These are phyloP conservation scores for Geotrichum phurueaensis DNA, from an alignment of 1,139 yeast species.

Conservation along the genomic window DNA sequence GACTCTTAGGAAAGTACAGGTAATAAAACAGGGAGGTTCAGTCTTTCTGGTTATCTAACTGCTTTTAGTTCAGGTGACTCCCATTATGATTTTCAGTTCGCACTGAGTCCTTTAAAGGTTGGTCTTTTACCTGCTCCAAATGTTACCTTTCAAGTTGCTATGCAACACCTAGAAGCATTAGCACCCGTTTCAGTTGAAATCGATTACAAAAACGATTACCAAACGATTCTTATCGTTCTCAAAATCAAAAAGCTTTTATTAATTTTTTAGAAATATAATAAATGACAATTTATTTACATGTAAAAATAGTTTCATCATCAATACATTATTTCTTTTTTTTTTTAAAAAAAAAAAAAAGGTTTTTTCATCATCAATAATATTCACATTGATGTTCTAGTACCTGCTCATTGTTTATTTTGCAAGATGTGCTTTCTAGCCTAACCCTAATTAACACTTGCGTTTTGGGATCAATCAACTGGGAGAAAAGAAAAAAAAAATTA, in stretches of 20 bases:
- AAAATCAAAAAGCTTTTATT: conserved; percentile 53
- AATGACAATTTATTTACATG: no score
- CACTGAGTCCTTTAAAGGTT: conserved; percentile 64
- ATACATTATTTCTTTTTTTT: no score
- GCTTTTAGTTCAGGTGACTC: conserved; percentile 25
- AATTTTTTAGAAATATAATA: conserved; percentile 3
- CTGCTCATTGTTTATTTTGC: no score
- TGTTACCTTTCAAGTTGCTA: conserved; percentile 42
- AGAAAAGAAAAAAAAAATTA: not conserved
- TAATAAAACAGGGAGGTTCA: conserved; percentile 44
- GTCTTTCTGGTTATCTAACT: conserved; percentile 25
- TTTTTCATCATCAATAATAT: no score
- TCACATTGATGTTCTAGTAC: no score
- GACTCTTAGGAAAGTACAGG: conserved; percentile 73
- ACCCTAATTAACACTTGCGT: not conserved
- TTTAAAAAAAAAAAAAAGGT: not conserved
- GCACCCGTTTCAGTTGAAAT: conserved; percentile 48
- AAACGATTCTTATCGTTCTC: conserved; percentile 66
- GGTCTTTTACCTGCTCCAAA: conserved; percentile 70
- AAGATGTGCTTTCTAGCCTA: not conserved
- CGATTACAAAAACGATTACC: conserved; percentile 61
- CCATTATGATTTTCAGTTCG: conserved; percentile 36
- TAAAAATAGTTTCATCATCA: no score
- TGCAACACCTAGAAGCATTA: conserved; percentile 26
- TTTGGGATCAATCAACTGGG: not conserved